Evolutionary conservation across 257 asterid genomes (phyloP).

Genomic region (Coffea eugenioides): DNA sequence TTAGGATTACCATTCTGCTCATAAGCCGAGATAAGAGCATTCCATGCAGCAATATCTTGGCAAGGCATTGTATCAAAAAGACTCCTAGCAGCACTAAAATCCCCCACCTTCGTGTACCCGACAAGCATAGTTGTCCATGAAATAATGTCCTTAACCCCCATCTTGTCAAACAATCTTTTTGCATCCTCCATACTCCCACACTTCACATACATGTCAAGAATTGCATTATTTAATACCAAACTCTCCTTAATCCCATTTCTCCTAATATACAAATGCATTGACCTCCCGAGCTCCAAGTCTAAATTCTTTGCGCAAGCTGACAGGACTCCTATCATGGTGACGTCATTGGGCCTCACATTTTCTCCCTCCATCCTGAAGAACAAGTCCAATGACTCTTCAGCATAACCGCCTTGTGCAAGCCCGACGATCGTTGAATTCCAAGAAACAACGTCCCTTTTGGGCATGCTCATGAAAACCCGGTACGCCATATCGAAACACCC

Average conservation of each 20-base stretch:
- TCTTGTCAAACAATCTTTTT: conserved; percentile 42
- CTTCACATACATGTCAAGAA: conserved; percentile 80
- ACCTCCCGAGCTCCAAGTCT: conserved; percentile 61
- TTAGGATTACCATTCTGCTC: conserved; percentile 65
- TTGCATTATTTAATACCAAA: conserved; percentile 52
- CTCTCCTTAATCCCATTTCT: conserved; percentile 43
- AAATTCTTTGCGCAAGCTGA: conserved; percentile 57
- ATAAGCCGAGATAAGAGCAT: conserved; percentile 77
- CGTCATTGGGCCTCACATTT: conserved; percentile 57
- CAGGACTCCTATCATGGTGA: conserved; percentile 63
- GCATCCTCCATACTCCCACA: conserved; percentile 64
- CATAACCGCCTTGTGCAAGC: conserved; percentile 46
- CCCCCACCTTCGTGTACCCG: conserved; percentile 63
- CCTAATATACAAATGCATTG: conserved; percentile 52
- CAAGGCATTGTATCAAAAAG: conserved; percentile 48
- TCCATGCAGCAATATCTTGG: conserved; percentile 69
- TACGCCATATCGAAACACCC: conserved; percentile 54
- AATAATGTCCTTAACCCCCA: conserved; percentile 59
- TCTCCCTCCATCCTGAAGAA: conserved; percentile 55
- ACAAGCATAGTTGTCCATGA: conserved; percentile 76
- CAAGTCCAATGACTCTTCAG: conserved; percentile 49
- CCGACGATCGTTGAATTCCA: conserved; percentile 86
- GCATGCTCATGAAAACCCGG: conserved; percentile 49
- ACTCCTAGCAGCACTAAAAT: conserved; percentile 56
- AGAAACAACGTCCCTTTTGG: conserved; percentile 64